Evolutionary conservation across 1,284 basidiomycete genomes (phyloP), one percentile per base, ranked within the genome.

Genomic region (Fomitiporia mediterranea): DNA sequence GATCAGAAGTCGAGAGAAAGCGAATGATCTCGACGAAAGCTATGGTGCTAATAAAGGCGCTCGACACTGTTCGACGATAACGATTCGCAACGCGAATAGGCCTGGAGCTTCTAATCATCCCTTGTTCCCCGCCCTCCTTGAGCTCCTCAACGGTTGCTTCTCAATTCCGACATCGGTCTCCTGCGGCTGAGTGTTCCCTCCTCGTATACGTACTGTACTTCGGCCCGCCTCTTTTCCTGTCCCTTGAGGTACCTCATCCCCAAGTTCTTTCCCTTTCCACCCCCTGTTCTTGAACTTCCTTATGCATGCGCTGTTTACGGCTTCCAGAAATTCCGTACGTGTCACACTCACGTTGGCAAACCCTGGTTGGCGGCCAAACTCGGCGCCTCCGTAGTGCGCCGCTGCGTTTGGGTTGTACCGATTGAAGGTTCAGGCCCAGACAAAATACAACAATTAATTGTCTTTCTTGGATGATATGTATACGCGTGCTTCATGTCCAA

Each of bases 291-390:
- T 43, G 68, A 89, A 88, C 67, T 84, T 90, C 59, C 82, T 75
- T 56, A 89, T 78, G 60, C 82, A 83, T 58, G 85, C 86, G 57
- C 75, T 81, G 62, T 82, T 86, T 34, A 93, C 93, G 60, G 78
- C 79, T 70, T 95, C 93, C 53, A 82, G 74, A 70, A 94, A 96
- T 66, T 95, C 91, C 51, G 80, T 81, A 37, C 87, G 76, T 2
- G 90, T 91, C 62, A 94, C 81, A 11, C 77, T 73, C 51, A 73
- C 70, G 43, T 76, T 71, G 1, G 71, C 59, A 64, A 87, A 83
- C 55, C 74, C 73, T 40, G 74, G 74, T 51, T 69, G 71, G 39
- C 49, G 44, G 21, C 83, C 80, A 61, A 92, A 81, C 7, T 74
- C 71, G 54, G 80, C 69, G 0, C 89, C 89, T 38, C 87, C 80